These are phyloP conservation scores for Lasiosphaeria miniovina DNA, from an alignment of 495 filamentous ascomycete species.

Conservation along the genomic window DNA sequence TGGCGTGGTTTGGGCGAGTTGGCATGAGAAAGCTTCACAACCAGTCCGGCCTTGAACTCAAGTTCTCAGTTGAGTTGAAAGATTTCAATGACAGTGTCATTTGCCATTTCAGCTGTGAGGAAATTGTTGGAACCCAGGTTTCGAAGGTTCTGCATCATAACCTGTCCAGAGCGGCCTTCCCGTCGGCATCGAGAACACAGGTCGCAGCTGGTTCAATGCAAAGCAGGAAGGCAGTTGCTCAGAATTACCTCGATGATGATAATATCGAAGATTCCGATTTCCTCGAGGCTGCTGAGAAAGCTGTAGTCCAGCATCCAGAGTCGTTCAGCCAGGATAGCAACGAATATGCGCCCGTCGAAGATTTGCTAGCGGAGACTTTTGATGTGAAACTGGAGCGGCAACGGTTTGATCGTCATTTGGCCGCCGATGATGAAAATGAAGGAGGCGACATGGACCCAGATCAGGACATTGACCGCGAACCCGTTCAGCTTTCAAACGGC, in stretches of 20 bases:
- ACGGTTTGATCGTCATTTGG: constrained; percentile 36
- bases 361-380: constrained; percentile 17
- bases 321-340: constrained; percentile 26
- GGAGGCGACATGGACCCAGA: constrained; percentile 19
- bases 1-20: constrained; percentile 74
- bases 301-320: constrained; percentile 8
- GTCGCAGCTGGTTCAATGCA: neutral
- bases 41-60: constrained; percentile 51
- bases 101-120: constrained; percentile 83
- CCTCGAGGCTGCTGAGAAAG: constrained; percentile 24
- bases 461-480: constrained; percentile 33
- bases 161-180: constrained; percentile 57
- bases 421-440: constrained; percentile 18
- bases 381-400: constrained; percentile 26
- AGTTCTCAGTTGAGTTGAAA: constrained; percentile 58
- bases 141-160: constrained; percentile 59
- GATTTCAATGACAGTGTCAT: constrained; percentile 55
- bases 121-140: constrained; percentile 79
- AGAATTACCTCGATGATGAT: constrained; percentile 21
- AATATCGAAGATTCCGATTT: constrained; percentile 25
- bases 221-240: neutral
- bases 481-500: constrained; percentile 68
- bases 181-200: neutral
- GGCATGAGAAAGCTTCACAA: constrained; percentile 66
- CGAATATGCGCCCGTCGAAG: constrained; percentile 31